These are phyloP conservation scores for Candida lessepsii DNA, from an alignment of 805 yeast species.

Conservation along the genomic window DNA sequence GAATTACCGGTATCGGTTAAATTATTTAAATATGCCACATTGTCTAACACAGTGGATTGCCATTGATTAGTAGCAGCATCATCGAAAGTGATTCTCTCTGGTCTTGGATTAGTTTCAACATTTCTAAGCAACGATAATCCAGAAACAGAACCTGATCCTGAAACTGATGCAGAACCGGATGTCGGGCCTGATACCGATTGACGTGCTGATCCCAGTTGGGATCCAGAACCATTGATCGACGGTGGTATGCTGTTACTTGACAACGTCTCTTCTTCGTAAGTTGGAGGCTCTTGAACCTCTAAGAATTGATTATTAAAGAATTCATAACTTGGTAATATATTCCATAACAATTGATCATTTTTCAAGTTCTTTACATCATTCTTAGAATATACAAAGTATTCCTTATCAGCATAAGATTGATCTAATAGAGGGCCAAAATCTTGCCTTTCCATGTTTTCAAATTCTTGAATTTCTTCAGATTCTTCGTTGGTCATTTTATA, in stretches of 20 bases:
- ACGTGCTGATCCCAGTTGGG: background rate
- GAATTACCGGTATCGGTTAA: constrained; percentile 28
- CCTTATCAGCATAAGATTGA: constrained; percentile 4
- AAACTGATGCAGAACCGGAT: background rate
- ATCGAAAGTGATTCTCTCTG: constrained; percentile 24
- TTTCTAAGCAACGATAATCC: too few species aligned
- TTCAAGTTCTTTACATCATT: constrained; percentile 9
- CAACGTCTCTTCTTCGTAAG: constrained; percentile 13
- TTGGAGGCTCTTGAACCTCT: constrained; percentile 22
- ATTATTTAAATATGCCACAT: constrained; percentile 33
- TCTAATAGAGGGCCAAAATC: background rate
- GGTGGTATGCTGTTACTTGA: constrained; percentile 8
- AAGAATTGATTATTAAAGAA: constrained; percentile 24
- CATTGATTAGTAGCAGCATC: constrained; percentile 28
- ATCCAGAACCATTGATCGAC: background rate
- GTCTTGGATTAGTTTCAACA: too few species aligned
- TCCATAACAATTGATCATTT: constrained; percentile 32
- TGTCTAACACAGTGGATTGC: constrained; percentile 40
- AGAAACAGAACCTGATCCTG: background rate
- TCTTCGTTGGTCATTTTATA: background rate
- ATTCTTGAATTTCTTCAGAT: background rate
- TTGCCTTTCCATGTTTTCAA: too few species aligned
- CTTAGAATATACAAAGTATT: constrained; percentile 6
- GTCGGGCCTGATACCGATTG: background rate
- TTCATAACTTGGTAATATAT: constrained; percentile 39